A percentile compares a stretch with the other conserved stretches of the same genome.
phyloP scores from a whole-genome alignment of 2,329 filamentous ascomycete genomes.

The Trichoderma sp. region DNA sequence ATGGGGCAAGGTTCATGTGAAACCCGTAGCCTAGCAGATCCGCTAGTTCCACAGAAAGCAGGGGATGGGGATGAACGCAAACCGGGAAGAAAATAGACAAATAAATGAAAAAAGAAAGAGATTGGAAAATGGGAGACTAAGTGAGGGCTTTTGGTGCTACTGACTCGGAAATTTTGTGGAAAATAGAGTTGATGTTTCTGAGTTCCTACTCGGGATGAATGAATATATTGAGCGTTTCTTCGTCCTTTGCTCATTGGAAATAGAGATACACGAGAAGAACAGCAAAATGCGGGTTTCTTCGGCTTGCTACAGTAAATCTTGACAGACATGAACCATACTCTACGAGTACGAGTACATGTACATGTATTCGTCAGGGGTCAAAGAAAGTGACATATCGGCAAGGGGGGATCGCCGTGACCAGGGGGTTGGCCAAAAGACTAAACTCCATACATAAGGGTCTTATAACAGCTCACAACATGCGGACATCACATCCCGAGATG shows the following conservation, averaged over 20 bases:
- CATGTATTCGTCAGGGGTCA: background rate
- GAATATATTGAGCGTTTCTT: no score
- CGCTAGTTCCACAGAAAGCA: background rate
- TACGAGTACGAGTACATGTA: background rate
- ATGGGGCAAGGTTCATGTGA: background rate
- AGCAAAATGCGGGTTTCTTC: no score
- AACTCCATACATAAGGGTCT: no score
- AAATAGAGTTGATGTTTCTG: background rate
- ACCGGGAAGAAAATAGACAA: background rate
- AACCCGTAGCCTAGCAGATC: background rate
- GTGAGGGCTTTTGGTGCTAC: background rate
- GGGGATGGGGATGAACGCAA: slow-evolving; percentile 1
- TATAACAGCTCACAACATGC: background rate
- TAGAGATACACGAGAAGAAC: no score
- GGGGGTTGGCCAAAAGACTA: background rate
- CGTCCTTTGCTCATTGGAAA: no score
- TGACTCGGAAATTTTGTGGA: background rate
- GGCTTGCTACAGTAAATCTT: no score
- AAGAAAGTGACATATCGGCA: background rate
- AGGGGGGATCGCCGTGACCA: background rate
- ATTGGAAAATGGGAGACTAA: background rate
- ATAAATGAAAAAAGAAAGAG: background rate
- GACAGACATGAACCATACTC: background rate
- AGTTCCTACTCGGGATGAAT: no score
- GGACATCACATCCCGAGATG: background rate